Evolutionary conservation across 2,329 filamentous ascomycete species (phyloP).

Genomic region (Neonectria magnoliae): DNA sequence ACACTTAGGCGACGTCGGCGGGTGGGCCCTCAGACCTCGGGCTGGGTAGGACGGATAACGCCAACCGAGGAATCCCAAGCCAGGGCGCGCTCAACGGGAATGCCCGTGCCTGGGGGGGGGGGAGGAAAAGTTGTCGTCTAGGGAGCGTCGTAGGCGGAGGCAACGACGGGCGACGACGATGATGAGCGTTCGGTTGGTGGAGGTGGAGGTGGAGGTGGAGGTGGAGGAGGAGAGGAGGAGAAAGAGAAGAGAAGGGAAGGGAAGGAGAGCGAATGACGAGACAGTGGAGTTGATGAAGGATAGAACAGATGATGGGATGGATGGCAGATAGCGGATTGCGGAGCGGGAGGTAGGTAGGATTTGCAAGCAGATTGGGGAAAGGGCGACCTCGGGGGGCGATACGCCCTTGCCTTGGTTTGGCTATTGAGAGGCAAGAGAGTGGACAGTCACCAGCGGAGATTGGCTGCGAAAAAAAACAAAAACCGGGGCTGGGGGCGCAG

Average conservation of each 20-base stretch:
- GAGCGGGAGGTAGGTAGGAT: conserved; percentile 6
- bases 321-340: background rate
- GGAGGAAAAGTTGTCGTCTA: background rate
- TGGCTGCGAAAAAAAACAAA: background rate
- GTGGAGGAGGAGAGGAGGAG: background rate
- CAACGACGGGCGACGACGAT: background rate
- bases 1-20: background rate
- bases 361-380: conserved; percentile 14
- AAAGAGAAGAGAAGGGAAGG: background rate
- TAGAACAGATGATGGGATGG: background rate
- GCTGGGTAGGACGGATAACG: background rate
- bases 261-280: conserved; percentile 7
- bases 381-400: conserved; percentile 18
- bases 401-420: background rate
- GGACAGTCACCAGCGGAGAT: conserved; percentile 1
- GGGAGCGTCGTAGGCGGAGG: background rate
- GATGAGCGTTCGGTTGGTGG: background rate
- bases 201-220: background rate
- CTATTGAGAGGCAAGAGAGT: background rate
- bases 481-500: conserved; percentile 25
- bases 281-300: conserved; percentile 2
- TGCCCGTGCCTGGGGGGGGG: too few relatives aligned
- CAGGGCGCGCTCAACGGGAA: background rate
- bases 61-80: background rate
- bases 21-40: background rate